phyloP scores from a whole-genome alignment of 2,329 filamentous ascomycete species.

The Colletotrichum sp. region DNA sequence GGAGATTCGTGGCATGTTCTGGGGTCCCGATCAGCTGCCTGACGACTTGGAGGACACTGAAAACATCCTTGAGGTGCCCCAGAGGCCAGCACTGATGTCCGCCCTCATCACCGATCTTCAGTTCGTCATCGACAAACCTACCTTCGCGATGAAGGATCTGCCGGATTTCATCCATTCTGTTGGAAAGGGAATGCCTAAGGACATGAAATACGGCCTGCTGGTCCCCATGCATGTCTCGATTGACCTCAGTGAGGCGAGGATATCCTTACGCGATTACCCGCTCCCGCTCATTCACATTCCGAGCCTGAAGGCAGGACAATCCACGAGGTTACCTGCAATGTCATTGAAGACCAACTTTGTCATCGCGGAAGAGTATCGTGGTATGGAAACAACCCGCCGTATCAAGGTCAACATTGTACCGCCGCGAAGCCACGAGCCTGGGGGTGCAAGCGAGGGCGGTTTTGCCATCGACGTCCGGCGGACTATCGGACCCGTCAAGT shows the following conservation, averaged over 20 bases:
- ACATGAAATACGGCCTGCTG: slow-evolving; percentile 89
- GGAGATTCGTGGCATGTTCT: slow-evolving; percentile 80
- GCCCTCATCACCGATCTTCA: slow-evolving; percentile 84
- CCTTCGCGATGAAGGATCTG: slow-evolving; percentile 82
- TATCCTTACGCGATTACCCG: slow-evolving; percentile 92
- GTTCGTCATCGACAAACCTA: slow-evolving; percentile 87
- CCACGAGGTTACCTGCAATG: slow-evolving; percentile 79
- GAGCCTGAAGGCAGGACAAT: slow-evolving; percentile 78
- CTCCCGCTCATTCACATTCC: slow-evolving; percentile 91
- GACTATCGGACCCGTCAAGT: slow-evolving; percentile 94
- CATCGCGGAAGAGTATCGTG: slow-evolving; percentile 90
- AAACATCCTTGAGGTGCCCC: slow-evolving; percentile 82
- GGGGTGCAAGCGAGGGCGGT: slow-evolving; percentile 60
- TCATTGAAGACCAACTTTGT: slow-evolving; percentile 91
- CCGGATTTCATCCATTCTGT: slow-evolving; percentile 85
- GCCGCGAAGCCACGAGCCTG: slow-evolving; percentile 63
- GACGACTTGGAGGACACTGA: slow-evolving; percentile 85
- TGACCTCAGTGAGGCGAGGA: slow-evolving; percentile 86
- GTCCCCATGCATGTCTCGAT: slow-evolving; percentile 90
- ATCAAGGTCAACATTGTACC: slow-evolving; percentile 87
- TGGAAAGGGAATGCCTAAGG: slow-evolving; percentile 94
- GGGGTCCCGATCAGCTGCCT: slow-evolving; percentile 80
- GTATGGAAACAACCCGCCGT: slow-evolving; percentile 78
- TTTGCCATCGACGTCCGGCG: slow-evolving; percentile 88
- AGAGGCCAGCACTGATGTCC: slow-evolving; percentile 83